These are phyloP conservation scores for Colletotrichum eremochloae DNA, from an alignment of 2,329 filamentous ascomycete species.

Conservation along the genomic window DNA sequence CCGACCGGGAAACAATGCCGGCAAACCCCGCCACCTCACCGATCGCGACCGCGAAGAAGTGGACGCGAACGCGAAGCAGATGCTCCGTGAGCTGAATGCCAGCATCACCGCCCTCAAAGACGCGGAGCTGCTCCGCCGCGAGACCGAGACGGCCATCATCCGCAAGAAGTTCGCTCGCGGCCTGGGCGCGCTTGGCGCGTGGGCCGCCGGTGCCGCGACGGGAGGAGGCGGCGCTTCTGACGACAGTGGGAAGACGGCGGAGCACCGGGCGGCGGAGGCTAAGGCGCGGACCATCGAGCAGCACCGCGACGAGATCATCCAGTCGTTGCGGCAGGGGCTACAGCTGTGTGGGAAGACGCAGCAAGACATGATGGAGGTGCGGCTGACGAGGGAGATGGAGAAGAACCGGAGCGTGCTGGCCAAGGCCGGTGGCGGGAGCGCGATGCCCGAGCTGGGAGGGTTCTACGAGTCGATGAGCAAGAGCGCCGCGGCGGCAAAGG, in stretches of 20 bases:
- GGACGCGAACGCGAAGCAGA: constrained; percentile 86
- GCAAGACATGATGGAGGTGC: constrained; percentile 91
- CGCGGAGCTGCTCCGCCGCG: constrained; percentile 84
- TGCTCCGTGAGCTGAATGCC: constrained; percentile 86
- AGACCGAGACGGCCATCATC: constrained; percentile 79
- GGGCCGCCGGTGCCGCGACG: constrained; percentile 75
- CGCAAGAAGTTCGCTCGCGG: constrained; percentile 77
- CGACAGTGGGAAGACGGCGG: constrained; percentile 66
- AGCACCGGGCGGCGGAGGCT: constrained; percentile 81
- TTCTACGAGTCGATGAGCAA: constrained; percentile 46
- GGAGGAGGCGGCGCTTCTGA: constrained; percentile 50
- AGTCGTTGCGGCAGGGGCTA: constrained; percentile 81
- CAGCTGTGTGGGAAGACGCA: constrained; percentile 84
- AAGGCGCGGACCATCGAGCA: constrained; percentile 74
- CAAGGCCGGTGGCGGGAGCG: constrained; percentile 65
- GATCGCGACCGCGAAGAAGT: constrained; percentile 88
- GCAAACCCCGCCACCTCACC: constrained; percentile 71
- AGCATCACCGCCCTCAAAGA: constrained; percentile 85
- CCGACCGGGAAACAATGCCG: constrained; percentile 48
- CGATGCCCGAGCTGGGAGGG: constrained; percentile 43
- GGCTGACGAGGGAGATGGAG: constrained; percentile 87
- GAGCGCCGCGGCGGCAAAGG: constrained; percentile 34
- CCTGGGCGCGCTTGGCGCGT: constrained; percentile 72
- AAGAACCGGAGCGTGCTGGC: constrained; percentile 89
- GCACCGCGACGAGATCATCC: constrained; percentile 86